phyloP scores from a whole-genome alignment of 2,329 filamentous ascomycete species.

The Cryphonectria nitschkei region DNA sequence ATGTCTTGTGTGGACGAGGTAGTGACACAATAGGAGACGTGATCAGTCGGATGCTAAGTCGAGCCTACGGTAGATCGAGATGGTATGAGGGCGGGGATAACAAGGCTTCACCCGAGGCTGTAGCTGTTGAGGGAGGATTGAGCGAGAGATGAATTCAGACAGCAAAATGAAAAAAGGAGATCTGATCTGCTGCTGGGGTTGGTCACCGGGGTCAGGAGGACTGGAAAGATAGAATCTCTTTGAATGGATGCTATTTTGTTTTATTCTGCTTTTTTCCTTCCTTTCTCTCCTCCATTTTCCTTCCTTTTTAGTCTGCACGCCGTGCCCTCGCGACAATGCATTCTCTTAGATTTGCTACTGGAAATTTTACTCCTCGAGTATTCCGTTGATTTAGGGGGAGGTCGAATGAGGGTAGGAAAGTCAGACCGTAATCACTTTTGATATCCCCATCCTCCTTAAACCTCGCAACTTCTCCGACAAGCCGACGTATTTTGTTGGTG shows the following conservation, averaged over 20 bases:
- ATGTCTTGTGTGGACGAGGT: too few relatives aligned
- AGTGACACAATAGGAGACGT: background rate
- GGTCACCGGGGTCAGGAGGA: background rate
- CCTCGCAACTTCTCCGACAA: background rate
- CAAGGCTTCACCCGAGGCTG: background rate
- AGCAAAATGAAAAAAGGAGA: too few relatives aligned
- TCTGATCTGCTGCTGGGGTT: background rate
- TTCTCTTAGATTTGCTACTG: background rate
- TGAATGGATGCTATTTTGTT: background rate
- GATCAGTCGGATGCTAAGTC: background rate
- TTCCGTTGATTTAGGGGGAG: background rate
- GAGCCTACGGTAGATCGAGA: background rate
- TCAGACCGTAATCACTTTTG: background rate
- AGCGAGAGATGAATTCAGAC: background rate
- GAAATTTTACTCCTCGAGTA: background rate
- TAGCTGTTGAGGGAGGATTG: background rate
- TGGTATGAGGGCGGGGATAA: too few relatives aligned
- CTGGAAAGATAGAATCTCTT: background rate
- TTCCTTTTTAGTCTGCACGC: background rate
- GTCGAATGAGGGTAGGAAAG: background rate
- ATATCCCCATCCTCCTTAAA: background rate
- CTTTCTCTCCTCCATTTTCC: background rate
- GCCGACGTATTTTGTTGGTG: background rate
- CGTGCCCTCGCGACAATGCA: background rate
- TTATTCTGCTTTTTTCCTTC: background rate